Evolutionary conservation across 1,284 basidiomycete genomes (phyloP).

Genomic region (Naganishia sp.): DNA sequence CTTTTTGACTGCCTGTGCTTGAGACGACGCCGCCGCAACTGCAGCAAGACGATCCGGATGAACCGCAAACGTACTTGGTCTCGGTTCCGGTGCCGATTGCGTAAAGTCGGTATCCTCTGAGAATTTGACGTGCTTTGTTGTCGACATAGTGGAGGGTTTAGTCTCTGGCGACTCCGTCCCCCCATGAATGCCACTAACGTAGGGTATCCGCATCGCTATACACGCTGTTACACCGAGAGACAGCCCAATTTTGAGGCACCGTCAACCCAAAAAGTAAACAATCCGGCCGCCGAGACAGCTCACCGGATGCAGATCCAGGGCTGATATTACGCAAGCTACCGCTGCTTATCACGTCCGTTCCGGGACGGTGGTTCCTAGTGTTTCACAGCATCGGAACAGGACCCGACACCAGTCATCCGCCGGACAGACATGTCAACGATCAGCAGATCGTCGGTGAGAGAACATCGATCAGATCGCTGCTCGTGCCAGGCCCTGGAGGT

Average conservation of each 20-base stretch:
- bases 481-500: too few relatives aligned
- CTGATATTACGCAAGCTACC: conserved; percentile 15
- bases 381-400: conserved; percentile 4
- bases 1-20: conserved; percentile 9
- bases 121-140: conserved; percentile 26
- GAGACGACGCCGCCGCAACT: conserved; percentile 13
- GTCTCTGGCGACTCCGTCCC: neutral
- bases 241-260: conserved; percentile 12
- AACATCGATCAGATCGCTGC: neutral
- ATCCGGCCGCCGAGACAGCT: neutral
- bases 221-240: neutral
- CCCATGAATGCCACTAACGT: too few relatives aligned
- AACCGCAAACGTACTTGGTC: conserved; percentile 6
- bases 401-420: too few relatives aligned
- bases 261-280: conserved; percentile 20
- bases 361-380: neutral
- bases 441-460: neutral
- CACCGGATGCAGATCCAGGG: conserved; percentile 1
- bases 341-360: neutral
- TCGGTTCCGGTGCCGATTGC: neutral
- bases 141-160: neutral
- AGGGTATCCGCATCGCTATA: too few relatives aligned
- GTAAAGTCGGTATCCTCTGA: conserved; percentile 3
- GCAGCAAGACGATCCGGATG: conserved; percentile 26
- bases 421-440: neutral